phyloP scores from a whole-genome alignment of 306 rosid genomes.

The Sicyos edulis region DNA sequence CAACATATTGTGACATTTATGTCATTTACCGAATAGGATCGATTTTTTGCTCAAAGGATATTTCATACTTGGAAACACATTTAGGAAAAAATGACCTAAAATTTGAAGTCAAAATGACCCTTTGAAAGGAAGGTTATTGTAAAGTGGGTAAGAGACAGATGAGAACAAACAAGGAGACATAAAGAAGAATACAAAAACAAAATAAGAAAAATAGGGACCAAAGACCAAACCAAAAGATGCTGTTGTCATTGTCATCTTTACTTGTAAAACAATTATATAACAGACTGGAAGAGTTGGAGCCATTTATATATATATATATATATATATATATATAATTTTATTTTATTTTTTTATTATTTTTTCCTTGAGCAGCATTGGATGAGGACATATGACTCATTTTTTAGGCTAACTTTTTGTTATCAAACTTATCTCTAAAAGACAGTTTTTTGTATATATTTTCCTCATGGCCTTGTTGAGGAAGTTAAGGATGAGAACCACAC shows the following conservation, averaged over 20 bases:
- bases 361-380: not conserved
- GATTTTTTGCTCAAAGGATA: too few species aligned
- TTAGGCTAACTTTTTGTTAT: not conserved
- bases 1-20: not conserved
- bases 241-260: too few species aligned
- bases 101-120: too few species aligned
- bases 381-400: not conserved
- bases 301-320: not conserved
- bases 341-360: too few species aligned
- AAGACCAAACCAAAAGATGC: conserved; percentile 5
- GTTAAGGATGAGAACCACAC: not conserved
- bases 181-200: not conserved
- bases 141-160: not conserved
- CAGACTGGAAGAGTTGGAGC: not conserved
- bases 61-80: too few species aligned
- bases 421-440: not conserved
- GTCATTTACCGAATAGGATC: too few species aligned
- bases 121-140: too few species aligned
- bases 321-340: not conserved
- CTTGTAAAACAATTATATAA: too few species aligned
- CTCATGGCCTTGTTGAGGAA: not conserved
- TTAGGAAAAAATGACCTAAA: too few species aligned
- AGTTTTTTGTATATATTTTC: not conserved
- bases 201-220: not conserved
- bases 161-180: not conserved